Evolutionary conservation across 2,329 filamentous ascomycete species (phyloP), one percentile per base, ranked within the genome.

Genomic region (Botrytis cinerea): DNA sequence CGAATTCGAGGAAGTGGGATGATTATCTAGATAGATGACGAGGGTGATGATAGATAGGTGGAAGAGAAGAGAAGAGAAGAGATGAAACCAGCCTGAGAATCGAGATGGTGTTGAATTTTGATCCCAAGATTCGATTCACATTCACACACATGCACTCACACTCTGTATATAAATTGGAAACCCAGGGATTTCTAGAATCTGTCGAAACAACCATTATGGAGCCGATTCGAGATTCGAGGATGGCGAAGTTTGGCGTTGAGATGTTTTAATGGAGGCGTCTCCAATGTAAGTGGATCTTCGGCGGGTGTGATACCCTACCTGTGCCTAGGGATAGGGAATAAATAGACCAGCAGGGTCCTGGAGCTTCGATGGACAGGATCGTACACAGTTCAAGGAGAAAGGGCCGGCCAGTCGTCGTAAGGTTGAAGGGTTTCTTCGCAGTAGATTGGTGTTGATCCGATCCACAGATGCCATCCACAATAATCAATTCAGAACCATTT

Each of bases 381-480:
- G 32, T 51, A 51, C 25, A 51, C 46, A 25, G 51, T 54, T 6
- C n/a, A 28, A 54, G 51, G 51, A 54, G 51, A 54, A 54, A 25
- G n/a, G n/a, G n/a, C n/a, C 51, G n/a, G 48, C 48, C 48, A 54
- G 51, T 54, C 51, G 51, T 54, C 51, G 51, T 54, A 54, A 54
- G 51, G 51, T 54, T 54, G 51, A 28, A 54, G 32, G 14, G n/a
- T 28, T 28, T 54, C 51, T 54, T 54, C 51, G n/a, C 28, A 54
- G 28, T 54, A 54, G 51, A 54, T 54, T 54, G 2, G n/a, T 54
- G 51, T 18, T 54, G 51, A 54, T 54, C 51, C 51, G n/a, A 54
- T 54, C 51, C 51, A 54, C 51, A 28, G 51, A 28, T 38, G 12
- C 14, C 32, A 22, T 60, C 10, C 32, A 60, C 18, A 60, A 22